Evolutionary conservation across 306 rosid genomes (phyloP), one percentile per base, ranked within the genome.

Genomic region (Erythrophleum fordii): DNA sequence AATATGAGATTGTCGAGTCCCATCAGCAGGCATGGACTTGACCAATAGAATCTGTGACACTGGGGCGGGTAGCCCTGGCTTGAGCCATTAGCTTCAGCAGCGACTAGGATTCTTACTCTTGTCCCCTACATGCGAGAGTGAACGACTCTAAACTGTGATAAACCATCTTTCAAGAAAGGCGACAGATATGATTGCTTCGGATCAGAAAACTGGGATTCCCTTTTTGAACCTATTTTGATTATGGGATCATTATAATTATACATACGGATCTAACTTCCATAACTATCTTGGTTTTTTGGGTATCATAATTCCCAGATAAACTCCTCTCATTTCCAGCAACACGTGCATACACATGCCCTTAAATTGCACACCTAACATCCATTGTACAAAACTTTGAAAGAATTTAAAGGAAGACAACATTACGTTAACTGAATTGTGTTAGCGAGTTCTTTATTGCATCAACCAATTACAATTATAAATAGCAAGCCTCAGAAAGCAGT

Each of bases 241-340:
- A 52, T 29, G 17, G 22, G 18, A 17, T n/a, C 39, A 42, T 23
- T 68, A 6, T 22, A 29, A 61, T 22, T 31, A 55, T 22, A 52
- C 17, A 18, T 6, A 52, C 59, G 20, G 11, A 52, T 52, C 59
- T 48, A 45, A 45, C 51, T 45, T 45, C 3, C 14, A 45, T 45
- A 11, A 45, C 11, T 10, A 17, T 11, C 37, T 13, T 61, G 11
- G 14, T 6, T 6, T 20, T 22, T n/a, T 8, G 26, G 12, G 60
- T 53, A 6, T 42, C 49, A 39, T 64, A 34, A 31, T 64, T 44
- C 48, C 17, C 14, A 29, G 5, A 29, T 49, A 49, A 72, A 72
- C n/a, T n/a, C n/a, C 62, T n/a, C 35, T 74, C 46, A 37, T 23
- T 56, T 55, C 58, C 68, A 74, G 56, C 53, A 12, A 41, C 58